Percentiles rank a stretch among this genome's conserved stretches.
Evolutionary conservation across 768 basidiomycete genomes (phyloP).

Genomic region (Boletus rubroflammeus): DNA sequence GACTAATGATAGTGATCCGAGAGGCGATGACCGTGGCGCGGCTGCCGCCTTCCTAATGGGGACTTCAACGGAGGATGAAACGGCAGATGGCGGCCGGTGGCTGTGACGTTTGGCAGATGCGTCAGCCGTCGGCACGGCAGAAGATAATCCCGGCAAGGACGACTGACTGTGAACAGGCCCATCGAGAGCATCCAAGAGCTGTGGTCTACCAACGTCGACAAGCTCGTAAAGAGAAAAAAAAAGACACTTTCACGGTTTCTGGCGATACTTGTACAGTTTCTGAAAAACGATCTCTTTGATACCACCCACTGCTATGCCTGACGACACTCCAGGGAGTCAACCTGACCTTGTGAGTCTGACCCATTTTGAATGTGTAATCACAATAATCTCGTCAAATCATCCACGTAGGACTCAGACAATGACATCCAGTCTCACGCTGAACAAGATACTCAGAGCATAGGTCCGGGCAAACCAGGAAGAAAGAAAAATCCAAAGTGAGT

Average conservation of each 20-base stretch:
- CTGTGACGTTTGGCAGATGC: conserved; percentile 8
- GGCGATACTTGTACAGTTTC: neutral
- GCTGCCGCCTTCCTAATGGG: neutral
- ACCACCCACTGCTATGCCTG: conserved; percentile 40
- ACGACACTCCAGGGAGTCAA: conserved; percentile 54
- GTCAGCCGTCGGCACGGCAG: conserved; percentile 21
- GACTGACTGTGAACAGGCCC: neutral
- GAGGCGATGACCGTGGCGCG: conserved; percentile 10
- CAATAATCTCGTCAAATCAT: conserved; percentile 8
- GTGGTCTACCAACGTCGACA: neutral
- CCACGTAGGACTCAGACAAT: conserved; percentile 61
- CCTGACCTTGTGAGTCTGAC: conserved; percentile 42
- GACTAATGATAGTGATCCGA: neutral
- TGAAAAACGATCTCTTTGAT: conserved; percentile 32
- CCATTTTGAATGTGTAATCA: conserved; percentile 10
- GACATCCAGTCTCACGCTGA: conserved; percentile 53
- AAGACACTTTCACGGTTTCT: neutral
- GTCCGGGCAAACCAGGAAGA: conserved; percentile 50
- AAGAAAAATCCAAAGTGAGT: conserved; percentile 89
- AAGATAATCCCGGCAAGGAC: conserved; percentile 1
- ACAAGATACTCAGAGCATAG: conserved; percentile 19
- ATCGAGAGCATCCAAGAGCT: conserved; percentile 3
- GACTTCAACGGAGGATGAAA: neutral
- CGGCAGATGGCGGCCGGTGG: neutral
- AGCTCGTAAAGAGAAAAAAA: neutral